phyloP scores from a whole-genome alignment of 495 filamentous ascomycete genomes.

The Cercophora scortea region DNA sequence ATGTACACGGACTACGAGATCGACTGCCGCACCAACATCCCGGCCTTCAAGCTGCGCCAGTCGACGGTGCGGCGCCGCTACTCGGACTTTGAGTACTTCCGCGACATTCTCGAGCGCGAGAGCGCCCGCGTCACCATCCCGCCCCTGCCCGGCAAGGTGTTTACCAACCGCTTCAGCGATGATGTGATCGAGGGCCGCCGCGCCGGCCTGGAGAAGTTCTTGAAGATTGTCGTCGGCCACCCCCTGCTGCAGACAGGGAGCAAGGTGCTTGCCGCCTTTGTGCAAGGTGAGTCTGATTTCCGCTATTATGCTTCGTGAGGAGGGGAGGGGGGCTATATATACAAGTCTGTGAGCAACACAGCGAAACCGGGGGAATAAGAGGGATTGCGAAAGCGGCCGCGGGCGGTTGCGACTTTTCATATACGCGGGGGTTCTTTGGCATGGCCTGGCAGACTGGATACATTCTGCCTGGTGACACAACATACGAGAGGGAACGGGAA shows the following conservation, averaged over 20 bases:
- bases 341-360: no score
- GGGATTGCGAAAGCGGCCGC: no score
- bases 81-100: conserved; percentile 97
- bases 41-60: conserved; percentile 84
- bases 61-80: conserved; percentile 87
- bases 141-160: conserved; percentile 92
- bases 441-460: no score
- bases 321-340: no score
- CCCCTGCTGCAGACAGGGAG: conserved; percentile 95
- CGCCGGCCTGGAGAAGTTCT: conserved; percentile 85
- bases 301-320: no score
- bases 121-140: conserved; percentile 90
- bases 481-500: no score
- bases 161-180: conserved; percentile 96
- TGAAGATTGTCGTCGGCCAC: conserved; percentile 97
- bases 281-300: conserved; percentile 64
- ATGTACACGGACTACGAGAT: conserved; percentile 99
- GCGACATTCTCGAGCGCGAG: conserved; percentile 95
- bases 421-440: not conserved
- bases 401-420: no score
- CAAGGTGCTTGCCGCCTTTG: conserved; percentile 90
- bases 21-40: conserved; percentile 93
- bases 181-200: conserved; percentile 96
- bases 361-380: no score
- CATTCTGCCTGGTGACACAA: no score